Evolutionary conservation across 192 early-diverging fungal genomes (phyloP).

Genomic region (Backusella tuberculispora): DNA sequence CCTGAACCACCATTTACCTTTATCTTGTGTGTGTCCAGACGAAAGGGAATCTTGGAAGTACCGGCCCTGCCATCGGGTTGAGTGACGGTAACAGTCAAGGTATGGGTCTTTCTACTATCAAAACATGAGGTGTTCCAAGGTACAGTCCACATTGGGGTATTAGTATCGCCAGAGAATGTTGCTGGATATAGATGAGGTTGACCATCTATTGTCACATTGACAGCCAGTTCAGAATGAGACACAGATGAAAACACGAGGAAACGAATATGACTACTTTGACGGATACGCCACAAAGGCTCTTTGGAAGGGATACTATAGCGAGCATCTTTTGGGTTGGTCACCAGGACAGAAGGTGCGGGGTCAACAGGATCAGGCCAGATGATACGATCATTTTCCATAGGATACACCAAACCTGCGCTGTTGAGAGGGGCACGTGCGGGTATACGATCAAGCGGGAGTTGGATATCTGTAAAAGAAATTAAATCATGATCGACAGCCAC

Average conservation of each 20-base stretch:
- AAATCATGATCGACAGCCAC: constrained; percentile 88
- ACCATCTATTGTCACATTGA: constrained; percentile 61
- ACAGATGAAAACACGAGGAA: constrained; percentile 68
- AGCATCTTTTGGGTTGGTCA: constrained; percentile 90
- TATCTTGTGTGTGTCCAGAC: constrained; percentile 63
- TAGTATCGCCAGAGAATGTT: constrained; percentile 37
- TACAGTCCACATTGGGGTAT: constrained; percentile 74
- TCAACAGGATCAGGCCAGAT: constrained; percentile 39
- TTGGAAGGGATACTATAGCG: constrained; percentile 68
- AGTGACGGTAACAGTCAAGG: constrained; percentile 60
- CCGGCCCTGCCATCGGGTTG: constrained; percentile 61
- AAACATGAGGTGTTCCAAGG: constrained; percentile 74
- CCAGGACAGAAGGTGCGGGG: constrained; percentile 72
- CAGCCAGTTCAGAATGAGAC: constrained; percentile 38
- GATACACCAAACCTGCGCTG: constrained; percentile 3
- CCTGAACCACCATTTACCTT: constrained; percentile 69
- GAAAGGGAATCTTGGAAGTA: constrained; percentile 57
- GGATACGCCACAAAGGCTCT: constrained; percentile 73
- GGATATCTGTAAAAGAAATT: constrained; percentile 78
- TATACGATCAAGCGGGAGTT: constrained; percentile 54
- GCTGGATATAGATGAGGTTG: constrained; percentile 45
- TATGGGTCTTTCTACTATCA: constrained; percentile 68
- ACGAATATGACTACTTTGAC: constrained; percentile 70
- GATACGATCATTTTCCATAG: constrained; percentile 20
- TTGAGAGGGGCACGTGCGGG: background rate